Conservation (phyloP, 148 eudicot species). For the Fagopyrum esculentum region DNA sequence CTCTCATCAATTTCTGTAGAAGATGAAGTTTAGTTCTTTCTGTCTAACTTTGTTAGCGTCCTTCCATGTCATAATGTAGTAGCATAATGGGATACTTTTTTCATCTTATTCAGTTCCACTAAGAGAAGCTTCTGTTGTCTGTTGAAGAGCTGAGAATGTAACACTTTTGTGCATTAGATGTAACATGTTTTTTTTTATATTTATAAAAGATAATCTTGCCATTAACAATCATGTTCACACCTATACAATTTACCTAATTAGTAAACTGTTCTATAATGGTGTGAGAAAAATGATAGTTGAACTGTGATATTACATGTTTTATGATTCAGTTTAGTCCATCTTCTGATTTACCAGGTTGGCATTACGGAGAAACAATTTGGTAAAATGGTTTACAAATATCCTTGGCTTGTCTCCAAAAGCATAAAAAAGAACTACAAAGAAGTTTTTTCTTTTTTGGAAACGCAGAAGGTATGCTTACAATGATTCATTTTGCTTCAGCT, state of each 20-base stretch:
- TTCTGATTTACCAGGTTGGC: constrained; percentile 39
- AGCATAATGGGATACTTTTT: background rate
- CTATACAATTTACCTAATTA: background rate
- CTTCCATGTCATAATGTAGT: background rate
- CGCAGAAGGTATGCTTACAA: constrained; percentile 44
- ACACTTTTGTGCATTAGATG: background rate
- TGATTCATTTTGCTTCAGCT: background rate
- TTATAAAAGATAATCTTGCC: background rate
- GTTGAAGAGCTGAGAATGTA: background rate
- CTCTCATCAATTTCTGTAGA: background rate
- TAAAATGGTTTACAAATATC: constrained; percentile 66
- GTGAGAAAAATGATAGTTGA: background rate
- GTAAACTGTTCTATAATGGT: background rate
- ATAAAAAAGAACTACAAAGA: constrained; percentile 47
- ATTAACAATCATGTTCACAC: background rate
- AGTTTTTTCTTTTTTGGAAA: constrained; percentile 42
- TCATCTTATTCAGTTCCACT: background rate
- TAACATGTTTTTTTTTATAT: background rate
- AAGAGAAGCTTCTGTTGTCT: background rate
- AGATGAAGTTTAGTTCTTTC: background rate
- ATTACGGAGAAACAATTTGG: constrained; percentile 31
- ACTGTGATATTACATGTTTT: background rate
- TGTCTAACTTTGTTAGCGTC: background rate
- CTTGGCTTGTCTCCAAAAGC: constrained; percentile 75
- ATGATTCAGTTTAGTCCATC: background rate